phyloP scores from a whole-genome alignment of 176 grass and related monocot species.

The Musa acuminata region DNA sequence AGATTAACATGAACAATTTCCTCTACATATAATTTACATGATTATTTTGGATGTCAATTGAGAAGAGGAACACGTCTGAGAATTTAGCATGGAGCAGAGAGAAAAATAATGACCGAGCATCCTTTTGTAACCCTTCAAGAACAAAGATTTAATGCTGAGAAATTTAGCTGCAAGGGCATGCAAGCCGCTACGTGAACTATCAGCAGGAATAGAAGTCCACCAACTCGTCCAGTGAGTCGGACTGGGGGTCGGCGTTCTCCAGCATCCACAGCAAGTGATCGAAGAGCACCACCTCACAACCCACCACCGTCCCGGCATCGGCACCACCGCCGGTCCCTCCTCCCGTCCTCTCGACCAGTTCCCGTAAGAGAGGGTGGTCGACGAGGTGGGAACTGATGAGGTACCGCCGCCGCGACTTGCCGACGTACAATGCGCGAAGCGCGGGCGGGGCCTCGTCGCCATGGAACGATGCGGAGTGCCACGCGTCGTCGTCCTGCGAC shows the following conservation, averaged over 20 bases:
- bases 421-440: constrained; percentile 78
- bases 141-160: too few relatives aligned
- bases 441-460: constrained; percentile 51
- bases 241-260: constrained; percentile 77
- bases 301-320: constrained; percentile 21
- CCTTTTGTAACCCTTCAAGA: too few relatives aligned
- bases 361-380: constrained; percentile 65
- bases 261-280: constrained; percentile 96
- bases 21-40: too few relatives aligned
- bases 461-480: constrained; percentile 43
- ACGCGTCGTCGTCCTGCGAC: constrained; percentile 15
- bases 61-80: too few relatives aligned
- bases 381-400: constrained; percentile 71
- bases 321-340: constrained; percentile 14
- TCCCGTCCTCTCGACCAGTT: constrained; percentile 13
- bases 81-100: too few relatives aligned
- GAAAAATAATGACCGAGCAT: too few relatives aligned
- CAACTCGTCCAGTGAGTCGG: constrained; percentile 81
- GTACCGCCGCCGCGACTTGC: constrained; percentile 87
- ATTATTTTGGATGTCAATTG: too few relatives aligned
- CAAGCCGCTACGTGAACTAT: neutral
- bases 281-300: constrained; percentile 89
- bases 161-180: too few relatives aligned
- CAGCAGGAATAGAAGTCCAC: constrained; percentile 62
- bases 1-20: too few relatives aligned